A percentile compares a stretch with the other conserved stretches of the same genome.
These are phyloP conservation scores for Arthrobotrys conoides DNA, from an alignment of 2,329 filamentous ascomycete species.

Conservation along the genomic window DNA sequence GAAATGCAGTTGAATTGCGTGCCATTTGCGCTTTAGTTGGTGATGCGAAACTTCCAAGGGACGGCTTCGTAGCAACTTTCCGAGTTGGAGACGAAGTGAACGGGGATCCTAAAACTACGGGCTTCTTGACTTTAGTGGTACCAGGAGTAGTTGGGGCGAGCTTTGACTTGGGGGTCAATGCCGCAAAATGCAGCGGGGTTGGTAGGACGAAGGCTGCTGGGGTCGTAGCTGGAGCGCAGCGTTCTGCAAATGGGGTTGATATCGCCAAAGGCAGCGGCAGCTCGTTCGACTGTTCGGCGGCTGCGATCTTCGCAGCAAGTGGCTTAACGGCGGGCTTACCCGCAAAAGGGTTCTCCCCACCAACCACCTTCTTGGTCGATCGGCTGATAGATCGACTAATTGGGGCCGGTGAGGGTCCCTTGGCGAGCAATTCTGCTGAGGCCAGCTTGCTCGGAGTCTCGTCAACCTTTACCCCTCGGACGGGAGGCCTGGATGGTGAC, in stretches of 20 bases:
- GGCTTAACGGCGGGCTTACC: slow-evolving; percentile 1
- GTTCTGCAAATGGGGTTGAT: slow-evolving; percentile 9
- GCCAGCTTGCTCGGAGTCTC: slow-evolving; percentile 20
- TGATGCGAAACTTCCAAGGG: slow-evolving; percentile 41
- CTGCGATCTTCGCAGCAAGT: slow-evolving; percentile 9
- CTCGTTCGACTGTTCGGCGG: slow-evolving; percentile 12
- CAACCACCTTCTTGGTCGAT: slow-evolving; percentile 19
- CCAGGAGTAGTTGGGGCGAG: slow-evolving; percentile 16
- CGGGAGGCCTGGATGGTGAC: slow-evolving; percentile 20
- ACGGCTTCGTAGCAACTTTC: slow-evolving; percentile 17
- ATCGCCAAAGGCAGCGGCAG: slow-evolving; percentile 1
- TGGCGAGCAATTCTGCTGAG: slow-evolving; percentile 1
- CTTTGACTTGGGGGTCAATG: slow-evolving; percentile 2
- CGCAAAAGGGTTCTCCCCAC: neutral
- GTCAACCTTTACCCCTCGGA: neutral
- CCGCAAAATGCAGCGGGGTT: neutral
- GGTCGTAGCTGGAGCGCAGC: neutral
- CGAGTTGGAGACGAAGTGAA: slow-evolving; percentile 28
- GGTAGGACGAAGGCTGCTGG: neutral
- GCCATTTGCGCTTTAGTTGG: slow-evolving; percentile 50
- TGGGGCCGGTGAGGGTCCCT: neutral
- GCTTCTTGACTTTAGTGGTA: slow-evolving; percentile 21
- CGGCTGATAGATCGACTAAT: neutral
- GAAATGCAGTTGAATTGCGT: slow-evolving; percentile 3
- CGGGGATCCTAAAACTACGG: slow-evolving; percentile 22